Conservation (phyloP, 306 rosid species). For the Calophaca sinica region DNA sequence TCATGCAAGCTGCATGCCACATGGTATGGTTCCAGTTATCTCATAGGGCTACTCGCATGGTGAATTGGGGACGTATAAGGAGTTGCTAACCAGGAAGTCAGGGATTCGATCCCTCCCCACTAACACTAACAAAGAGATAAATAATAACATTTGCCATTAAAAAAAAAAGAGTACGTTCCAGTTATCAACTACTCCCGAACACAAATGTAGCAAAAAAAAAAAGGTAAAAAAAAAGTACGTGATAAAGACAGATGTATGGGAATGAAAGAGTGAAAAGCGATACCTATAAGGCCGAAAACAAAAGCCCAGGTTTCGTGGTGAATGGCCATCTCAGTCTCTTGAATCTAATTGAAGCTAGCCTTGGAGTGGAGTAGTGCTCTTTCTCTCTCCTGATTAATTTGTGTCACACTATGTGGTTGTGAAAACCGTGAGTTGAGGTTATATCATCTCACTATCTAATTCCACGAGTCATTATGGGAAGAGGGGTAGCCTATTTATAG, state of each 20-base stretch:
- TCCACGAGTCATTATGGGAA: slow-evolving; percentile 37
- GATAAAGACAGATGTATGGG: too few relatives aligned
- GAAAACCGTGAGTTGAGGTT: slow-evolving; percentile 10
- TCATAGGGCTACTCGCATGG: too few relatives aligned
- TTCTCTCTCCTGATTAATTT: neutral
- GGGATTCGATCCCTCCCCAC: too few relatives aligned
- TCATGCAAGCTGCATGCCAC: slow-evolving; percentile 39
- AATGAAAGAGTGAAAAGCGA: neutral
- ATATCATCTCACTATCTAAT: slow-evolving; percentile 23
- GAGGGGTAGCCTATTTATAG: slow-evolving; percentile 52
- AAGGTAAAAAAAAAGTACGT: too few relatives aligned
- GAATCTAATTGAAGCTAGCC: neutral
- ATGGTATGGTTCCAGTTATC: neutral
- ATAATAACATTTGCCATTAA: too few relatives aligned
- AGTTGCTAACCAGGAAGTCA: too few relatives aligned
- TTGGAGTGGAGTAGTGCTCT: neutral
- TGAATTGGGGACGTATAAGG: too few relatives aligned
- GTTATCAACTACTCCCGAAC: too few relatives aligned
- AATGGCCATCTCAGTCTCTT: slow-evolving; percentile 54
- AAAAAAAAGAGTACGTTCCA: too few relatives aligned
- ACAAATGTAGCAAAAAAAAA: too few relatives aligned
- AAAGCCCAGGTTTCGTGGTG: slow-evolving; percentile 53
- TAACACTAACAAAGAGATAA: too few relatives aligned
- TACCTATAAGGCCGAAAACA: slow-evolving; percentile 85
- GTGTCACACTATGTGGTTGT: neutral